Evolutionary conservation across 2,329 filamentous ascomycete species (phyloP), one percentile per base, ranked within the genome.

Genomic region (Taxawa tesnikishii): DNA sequence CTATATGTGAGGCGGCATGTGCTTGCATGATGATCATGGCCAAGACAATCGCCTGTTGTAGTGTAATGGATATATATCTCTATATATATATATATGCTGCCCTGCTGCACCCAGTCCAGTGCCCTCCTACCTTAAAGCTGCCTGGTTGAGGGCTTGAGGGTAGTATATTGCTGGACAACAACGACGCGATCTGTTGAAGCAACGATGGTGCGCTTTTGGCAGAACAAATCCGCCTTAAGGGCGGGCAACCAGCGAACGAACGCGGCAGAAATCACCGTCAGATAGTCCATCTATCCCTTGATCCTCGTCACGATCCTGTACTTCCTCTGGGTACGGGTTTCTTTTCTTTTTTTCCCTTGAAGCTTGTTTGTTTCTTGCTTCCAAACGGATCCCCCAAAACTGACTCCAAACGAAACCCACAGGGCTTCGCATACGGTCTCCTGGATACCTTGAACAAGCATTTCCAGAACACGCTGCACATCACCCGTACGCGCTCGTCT

Each of bases 211-310:
- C n/a, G n/a, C n/a, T n/a, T n/a, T n/a, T n/a, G n/a, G n/a, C n/a
- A n/a, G n/a, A n/a, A n/a, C n/a, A n/a, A n/a, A n/a, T n/a, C n/a
- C n/a, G n/a, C n/a, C n/a, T n/a, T n/a, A n/a, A n/a, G n/a, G n/a
- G n/a, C n/a, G n/a, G 59, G 63, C 39, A 54, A 60, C 34, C 53
- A 60, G 45, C 56, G 66, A 33, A 73, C 69, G 3, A 62, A 56
- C 14, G 68, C 69, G 13, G 63, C 68, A n/a, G 66, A 79, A 51
- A 59, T 83, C 39, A 81, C 75, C 0, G 50, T 82, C 17, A 63
- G 73, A 32, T 65, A 80, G 46, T 83, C 77, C 9, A 62, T 83
- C 32, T 69, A 70, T 43, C 79, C 79, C 3, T 65, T 83, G 28
- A 60, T 62, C 33, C 63, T 84, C 4, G 78, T 83, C 31, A 78